These are phyloP conservation scores for Xylaria hypoxylon DNA, from an alignment of 2,329 filamentous ascomycete genomes.

Conservation along the genomic window DNA sequence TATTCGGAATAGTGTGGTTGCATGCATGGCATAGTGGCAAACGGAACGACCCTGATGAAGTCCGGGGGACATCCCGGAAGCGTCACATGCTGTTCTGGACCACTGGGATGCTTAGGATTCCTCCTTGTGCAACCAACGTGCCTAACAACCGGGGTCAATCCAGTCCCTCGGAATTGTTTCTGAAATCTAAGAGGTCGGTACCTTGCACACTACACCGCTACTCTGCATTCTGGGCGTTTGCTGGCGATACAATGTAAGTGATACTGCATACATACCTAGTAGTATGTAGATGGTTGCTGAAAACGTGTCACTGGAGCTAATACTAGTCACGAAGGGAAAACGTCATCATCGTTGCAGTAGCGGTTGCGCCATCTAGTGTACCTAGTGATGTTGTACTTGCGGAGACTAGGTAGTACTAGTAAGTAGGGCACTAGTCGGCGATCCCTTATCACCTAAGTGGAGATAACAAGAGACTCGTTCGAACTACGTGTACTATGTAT, in stretches of 20 bases:
- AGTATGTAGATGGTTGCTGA: background rate
- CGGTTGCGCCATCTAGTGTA: background rate
- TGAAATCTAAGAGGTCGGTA: constrained; percentile 10
- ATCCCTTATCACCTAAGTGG: constrained; percentile 2
- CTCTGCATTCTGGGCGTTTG: background rate
- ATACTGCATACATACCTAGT: background rate
- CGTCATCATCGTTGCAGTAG: constrained; percentile 17
- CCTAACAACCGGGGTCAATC: constrained; percentile 13
- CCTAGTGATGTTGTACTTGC: constrained; percentile 12
- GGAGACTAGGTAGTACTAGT: too few species aligned
- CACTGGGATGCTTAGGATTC: background rate
- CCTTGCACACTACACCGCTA: constrained; percentile 13
- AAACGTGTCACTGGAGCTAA: background rate
- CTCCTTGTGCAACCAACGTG: background rate
- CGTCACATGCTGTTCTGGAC: background rate
- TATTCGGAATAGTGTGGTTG: constrained; percentile 8
- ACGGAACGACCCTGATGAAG: constrained; percentile 19
- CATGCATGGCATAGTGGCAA: constrained; percentile 9
- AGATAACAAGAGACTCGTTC: background rate
- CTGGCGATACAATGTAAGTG: too few species aligned
- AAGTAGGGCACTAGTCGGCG: background rate
- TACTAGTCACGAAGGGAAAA: background rate
- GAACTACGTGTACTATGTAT: background rate
- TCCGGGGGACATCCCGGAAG: constrained; percentile 6
- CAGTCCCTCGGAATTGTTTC: constrained; percentile 26